Base-by-base conservation (phyloP, 164 flowering plant species). In the Vitis rupestris region DNA sequence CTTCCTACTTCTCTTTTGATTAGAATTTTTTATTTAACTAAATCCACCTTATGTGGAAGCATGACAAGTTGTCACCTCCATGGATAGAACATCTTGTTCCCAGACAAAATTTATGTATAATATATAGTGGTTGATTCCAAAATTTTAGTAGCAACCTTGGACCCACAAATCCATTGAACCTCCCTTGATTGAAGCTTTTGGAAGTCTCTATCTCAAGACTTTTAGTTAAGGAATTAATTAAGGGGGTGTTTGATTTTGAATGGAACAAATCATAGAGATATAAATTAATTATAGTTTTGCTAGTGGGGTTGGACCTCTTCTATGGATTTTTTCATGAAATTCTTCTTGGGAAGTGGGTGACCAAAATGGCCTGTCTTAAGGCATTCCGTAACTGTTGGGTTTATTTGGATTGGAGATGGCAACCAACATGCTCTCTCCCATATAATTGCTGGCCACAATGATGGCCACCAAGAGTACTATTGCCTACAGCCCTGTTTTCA, bases 381-480 rank as follows among this genome's bases (percentile, higher is more conserved):
- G 63, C 63, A 9, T 23, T 30, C 15, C 16, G 7, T 37, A 10
- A 4, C 23, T 10, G 49, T 29, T 56, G 73, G 57, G 56, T 57
- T 55, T 50, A 19, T 72, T 68, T 65, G 76, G 72, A 64, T 73
- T 54, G 65, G 50, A 73, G 60, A 70, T 37, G 44, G 2, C 27
- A 23, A 23, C 27, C 27, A 23, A 23, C 27, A 23, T 23, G 27
- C 27, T 23, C 27, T 23, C 27, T 23, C 27, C 27, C 27, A 23
- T 23, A 0, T 1, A 23, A 23, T 23, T 23, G 27, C 2, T 23
- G 27, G 27, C 27, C 27, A 23, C 44, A 72, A 72, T 73, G 72
- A 61, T 74, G 70, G 30, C 60, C 65, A 63, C 57, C 62, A 67
- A 74, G 55, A 66, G 68, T 53, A 7, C 11, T 19, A 53, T 0